Evolutionary conservation across 768 basidiomycete genomes (phyloP), one percentile per base, ranked within the genome.

Genomic region (Trametes punicea): DNA sequence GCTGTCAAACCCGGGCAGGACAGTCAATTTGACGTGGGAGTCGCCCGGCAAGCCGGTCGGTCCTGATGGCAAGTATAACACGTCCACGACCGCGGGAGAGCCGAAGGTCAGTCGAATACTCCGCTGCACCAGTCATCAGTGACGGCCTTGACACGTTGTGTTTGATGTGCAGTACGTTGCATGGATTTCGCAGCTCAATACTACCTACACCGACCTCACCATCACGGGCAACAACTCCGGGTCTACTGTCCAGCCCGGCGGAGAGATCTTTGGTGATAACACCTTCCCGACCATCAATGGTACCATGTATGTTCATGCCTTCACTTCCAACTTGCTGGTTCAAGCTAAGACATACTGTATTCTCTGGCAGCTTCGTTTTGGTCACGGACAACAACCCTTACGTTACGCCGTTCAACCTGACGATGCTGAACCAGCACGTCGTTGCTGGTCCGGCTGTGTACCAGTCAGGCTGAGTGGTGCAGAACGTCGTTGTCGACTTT

Each of bases 101-200:
- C 70, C 80, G 20, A 71, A 75, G 71, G 78, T 74, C 53, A 39
- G 67, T 52, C 2, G 15, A 10, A 13, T 15, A 9, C 4, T 45
- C 3, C 25, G 3, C 25, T 7, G n/a, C 2, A n/a, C n/a, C n/a
- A n/a, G 3, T 18, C 3, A 18, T 29, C 13, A 18, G 10, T 18
- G 18, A 26, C 8, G 3, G 23, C 42, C n/a, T n/a, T 2, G 25
- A 31, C 31, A 31, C 46, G 33, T 54, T 42, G 27, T 16, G 34
- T 3, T 49, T n/a, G n/a, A n/a, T n/a, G n/a, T n/a, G n/a, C 57
- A 79, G 75, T 83, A 71, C 56, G 78, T 76, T 6, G 79, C 79
- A 2, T 85, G 82, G 79, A 77, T 84, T 51, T 77, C 74, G 20
- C 82, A 85, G 66, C 69, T 84, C 49, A 86, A 84, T 73, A 75